Conservation (phyloP, 192 early-diverging fungal genomes). For the Powellomyces hirtus region DNA sequence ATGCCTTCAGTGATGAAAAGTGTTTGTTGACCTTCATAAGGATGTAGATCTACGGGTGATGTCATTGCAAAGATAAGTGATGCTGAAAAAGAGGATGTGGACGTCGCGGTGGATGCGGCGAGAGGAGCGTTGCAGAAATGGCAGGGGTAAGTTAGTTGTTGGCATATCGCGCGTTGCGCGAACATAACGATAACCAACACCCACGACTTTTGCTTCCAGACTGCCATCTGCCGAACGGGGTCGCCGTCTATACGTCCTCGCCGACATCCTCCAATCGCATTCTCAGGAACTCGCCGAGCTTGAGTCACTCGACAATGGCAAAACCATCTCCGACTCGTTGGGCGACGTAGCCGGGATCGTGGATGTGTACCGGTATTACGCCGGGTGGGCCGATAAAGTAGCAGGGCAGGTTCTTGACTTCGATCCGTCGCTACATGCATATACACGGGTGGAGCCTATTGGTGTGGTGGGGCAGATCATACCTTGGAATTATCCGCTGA, state of each 20-base stretch:
- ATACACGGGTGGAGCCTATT: conserved; percentile 24
- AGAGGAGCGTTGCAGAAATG: conserved; percentile 37
- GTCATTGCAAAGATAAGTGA: conserved; percentile 32
- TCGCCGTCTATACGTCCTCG: conserved; percentile 31
- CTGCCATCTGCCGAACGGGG: conserved; percentile 21
- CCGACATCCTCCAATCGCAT: conserved; percentile 42
- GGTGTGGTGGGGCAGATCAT: conserved; percentile 31
- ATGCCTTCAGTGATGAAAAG: no score
- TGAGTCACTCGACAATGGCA: conserved; percentile 49
- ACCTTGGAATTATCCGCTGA: conserved; percentile 24
- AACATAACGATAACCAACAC: neutral
- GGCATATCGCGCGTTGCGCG: neutral
- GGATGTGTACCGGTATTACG: conserved; percentile 34
- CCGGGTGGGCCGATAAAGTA: conserved; percentile 28
- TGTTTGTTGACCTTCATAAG: neutral
- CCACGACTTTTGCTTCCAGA: conserved; percentile 6
- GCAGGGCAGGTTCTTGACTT: conserved; percentile 15
- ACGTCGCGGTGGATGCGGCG: conserved; percentile 43
- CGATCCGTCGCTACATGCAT: conserved; percentile 17
- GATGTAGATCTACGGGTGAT: conserved; percentile 32
- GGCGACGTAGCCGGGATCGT: conserved; percentile 25
- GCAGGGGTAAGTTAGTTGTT: conserved; percentile 28
- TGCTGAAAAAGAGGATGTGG: conserved; percentile 42
- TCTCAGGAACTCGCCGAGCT: conserved; percentile 32
- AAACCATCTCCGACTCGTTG: conserved; percentile 26